Evolutionary conservation across 2,329 filamentous ascomycete genomes (phyloP).

Genomic region (Didymella segeticola): DNA sequence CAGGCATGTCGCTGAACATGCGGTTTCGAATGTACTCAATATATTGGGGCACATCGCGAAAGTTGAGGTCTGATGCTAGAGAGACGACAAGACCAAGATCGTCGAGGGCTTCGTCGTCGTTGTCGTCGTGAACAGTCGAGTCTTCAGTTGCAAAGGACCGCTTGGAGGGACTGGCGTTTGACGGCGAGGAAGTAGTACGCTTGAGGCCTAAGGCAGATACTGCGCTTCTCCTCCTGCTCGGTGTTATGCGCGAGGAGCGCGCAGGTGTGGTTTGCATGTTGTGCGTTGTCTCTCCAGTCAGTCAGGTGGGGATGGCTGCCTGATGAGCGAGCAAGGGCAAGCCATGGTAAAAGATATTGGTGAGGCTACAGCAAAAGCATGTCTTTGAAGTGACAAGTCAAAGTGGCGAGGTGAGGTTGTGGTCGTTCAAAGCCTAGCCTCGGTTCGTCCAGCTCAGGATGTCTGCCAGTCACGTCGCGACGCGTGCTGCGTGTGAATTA

Average conservation of each 20-base stretch:
- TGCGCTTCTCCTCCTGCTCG: conserved; percentile 31
- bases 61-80: conserved; percentile 62
- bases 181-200: conserved; percentile 47
- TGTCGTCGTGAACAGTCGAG: conserved; percentile 42
- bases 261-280: conserved; percentile 41
- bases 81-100: conserved; percentile 65
- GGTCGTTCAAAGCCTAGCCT: conserved; percentile 22
- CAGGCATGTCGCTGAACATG: conserved; percentile 71
- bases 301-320: neutral
- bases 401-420: conserved; percentile 19
- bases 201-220: conserved; percentile 37
- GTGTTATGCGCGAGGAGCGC: conserved; percentile 41
- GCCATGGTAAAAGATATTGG: conserved; percentile 26
- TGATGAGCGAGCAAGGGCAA: neutral
- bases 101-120: conserved; percentile 59
- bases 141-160: conserved; percentile 37
- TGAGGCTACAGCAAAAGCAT: conserved; percentile 15
- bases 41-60: conserved; percentile 68
- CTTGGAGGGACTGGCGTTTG: conserved; percentile 45
- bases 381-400: conserved; percentile 34
- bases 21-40: conserved; percentile 66
- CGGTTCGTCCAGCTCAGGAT: conserved; percentile 15
- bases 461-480: conserved; percentile 2
- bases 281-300: neutral
- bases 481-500: neutral